Conservation (phyloP, 495 filamentous ascomycete species). For the Penicillium tannophilum region DNA sequence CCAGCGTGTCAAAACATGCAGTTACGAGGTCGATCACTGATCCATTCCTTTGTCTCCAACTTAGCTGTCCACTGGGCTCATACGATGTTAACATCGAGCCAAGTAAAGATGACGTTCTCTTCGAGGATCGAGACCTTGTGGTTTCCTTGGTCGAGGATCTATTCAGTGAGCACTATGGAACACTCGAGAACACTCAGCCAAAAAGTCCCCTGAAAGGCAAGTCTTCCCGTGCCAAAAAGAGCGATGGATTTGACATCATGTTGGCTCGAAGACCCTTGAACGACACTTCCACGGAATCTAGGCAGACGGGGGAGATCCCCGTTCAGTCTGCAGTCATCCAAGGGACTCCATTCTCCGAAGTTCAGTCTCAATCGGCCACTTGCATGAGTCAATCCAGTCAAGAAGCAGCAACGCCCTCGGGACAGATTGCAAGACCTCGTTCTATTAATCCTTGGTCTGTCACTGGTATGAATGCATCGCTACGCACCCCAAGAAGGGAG, state of each 20-base stretch:
- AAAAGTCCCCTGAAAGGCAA: constrained; percentile 12
- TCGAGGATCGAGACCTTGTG: constrained; percentile 61
- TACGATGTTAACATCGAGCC: constrained; percentile 94
- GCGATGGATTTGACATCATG: constrained; percentile 25
- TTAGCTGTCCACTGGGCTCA: constrained; percentile 66
- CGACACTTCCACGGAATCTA: background rate
- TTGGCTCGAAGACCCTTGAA: constrained; percentile 23
- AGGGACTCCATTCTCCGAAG: background rate
- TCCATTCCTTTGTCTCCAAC: constrained; percentile 74
- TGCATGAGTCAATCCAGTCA: background rate
- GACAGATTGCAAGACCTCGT: constrained; percentile 1
- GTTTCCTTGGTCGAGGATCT: constrained; percentile 55
- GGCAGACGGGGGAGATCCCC: background rate
- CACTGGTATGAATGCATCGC: constrained; percentile 28
- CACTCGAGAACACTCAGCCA: constrained; percentile 18
- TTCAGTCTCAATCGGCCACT: background rate
- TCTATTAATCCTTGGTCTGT: constrained; percentile 39
- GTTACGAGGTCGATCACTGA: constrained; percentile 44
- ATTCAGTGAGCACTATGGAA: constrained; percentile 58
- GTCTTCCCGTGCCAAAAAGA: background rate
- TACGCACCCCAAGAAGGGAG: constrained; percentile 16
- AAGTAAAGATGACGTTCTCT: constrained; percentile 85
- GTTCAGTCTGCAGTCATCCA: constrained; percentile 1
- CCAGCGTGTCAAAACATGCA: constrained; percentile 28
- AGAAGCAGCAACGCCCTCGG: background rate